Evolutionary conservation across 2,329 filamentous ascomycete species (phyloP).

Genomic region (Colletotrichum higginsianum): DNA sequence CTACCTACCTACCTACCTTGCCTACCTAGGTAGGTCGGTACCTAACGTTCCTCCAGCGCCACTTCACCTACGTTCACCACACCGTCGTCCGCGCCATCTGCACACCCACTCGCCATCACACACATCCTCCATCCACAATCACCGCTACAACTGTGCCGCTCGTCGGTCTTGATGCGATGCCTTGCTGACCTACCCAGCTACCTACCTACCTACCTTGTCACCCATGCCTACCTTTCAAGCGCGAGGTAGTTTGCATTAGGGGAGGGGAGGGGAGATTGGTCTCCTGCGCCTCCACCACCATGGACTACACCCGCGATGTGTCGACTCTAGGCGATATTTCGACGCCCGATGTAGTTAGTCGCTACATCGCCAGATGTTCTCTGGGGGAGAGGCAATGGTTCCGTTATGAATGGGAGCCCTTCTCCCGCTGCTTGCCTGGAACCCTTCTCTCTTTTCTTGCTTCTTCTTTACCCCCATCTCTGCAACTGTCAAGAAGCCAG

Average conservation of each 20-base stretch:
- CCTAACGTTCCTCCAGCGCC: not conserved
- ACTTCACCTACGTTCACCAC: conserved; percentile 22
- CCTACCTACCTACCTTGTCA: not conserved
- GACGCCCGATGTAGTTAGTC: conserved; percentile 27
- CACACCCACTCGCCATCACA: conserved; percentile 14
- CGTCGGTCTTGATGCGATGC: conserved; percentile 12
- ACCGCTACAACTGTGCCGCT: conserved; percentile 13
- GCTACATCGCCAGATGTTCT: not conserved
- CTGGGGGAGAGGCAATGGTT: not conserved
- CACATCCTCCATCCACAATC: conserved; percentile 5
- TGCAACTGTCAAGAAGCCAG: conserved; percentile 40
- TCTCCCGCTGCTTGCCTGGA: not conserved
- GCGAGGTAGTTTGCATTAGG: not conserved
- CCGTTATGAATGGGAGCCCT: conserved; percentile 27
- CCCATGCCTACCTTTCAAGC: not conserved
- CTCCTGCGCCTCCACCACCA: conserved; percentile 17
- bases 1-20: too few species aligned
- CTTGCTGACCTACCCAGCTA: not conserved
- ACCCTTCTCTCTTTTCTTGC: not conserved
- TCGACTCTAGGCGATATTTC: conserved; percentile 12
- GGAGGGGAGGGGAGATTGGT: conserved; percentile 36
- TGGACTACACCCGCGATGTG: conserved; percentile 17
- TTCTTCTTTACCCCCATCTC: conserved; percentile 26
- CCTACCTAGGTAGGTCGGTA: too few species aligned
- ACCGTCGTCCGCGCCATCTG: conserved; percentile 4